Evolutionary conservation across 2,329 filamentous ascomycete species (phyloP), one percentile per base, ranked within the genome.

Genomic region (Calonectria hawksworthii): DNA sequence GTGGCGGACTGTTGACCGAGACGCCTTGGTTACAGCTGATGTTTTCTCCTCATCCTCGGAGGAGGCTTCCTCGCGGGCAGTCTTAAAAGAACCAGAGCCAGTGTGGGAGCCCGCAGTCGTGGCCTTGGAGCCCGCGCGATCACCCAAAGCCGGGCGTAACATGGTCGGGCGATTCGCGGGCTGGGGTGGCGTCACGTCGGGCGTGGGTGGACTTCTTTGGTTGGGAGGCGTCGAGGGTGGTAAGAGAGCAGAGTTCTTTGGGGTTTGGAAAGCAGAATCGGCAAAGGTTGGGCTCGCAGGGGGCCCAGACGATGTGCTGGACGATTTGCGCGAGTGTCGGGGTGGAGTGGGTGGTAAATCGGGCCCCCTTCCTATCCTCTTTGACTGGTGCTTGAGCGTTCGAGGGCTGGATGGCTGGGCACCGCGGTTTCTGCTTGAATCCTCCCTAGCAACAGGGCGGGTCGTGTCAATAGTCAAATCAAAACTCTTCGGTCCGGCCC

Each of bases 1-100:
- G 56, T 84, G 86, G n/a, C 86, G 85, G 41, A 88, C 85, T 4
- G 87, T 87, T 61, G 83, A 85, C 74, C 87, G 87, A 0, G 88
- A 89, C 1, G 86, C 85, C 72, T 84, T 85, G 4, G 85, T 77
- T 14, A 86, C 77, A 4, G 87, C 87, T 18, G 86, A 85, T 70
- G 80, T 86, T 51, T 83, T 83, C 72, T 89, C 87, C 74, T 90
- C 89, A 68, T 94, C 92, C 36, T 92, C 91, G 26, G 93, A 93
- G 1, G 91, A 89, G 1, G 90, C 89, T 56, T 90, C 90, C 83
- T 96, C 94, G 50, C 87, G 89, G 6, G 94, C 94, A 3, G 94
- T 96, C 77, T 87, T 92, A 81, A 95, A 96, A 1, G 94, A 95
- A 68, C 93, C 92, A 30, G 92, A 95, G 68, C 93, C 92, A 28